Base-by-base conservation (phyloP, 2,329 filamentous ascomycete species). In the Colletotrichum sp. region DNA sequence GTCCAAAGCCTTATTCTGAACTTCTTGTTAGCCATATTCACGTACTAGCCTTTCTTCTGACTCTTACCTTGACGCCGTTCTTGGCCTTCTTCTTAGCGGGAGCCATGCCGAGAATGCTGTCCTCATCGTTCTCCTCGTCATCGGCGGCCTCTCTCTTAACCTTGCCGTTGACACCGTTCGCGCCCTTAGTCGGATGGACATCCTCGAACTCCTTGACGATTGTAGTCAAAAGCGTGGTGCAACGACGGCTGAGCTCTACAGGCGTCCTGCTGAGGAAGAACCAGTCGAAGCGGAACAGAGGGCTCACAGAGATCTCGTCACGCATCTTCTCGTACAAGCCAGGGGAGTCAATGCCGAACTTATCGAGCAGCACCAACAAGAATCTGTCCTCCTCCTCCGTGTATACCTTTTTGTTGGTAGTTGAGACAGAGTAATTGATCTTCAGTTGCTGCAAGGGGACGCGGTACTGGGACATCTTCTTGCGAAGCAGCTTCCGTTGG, bases 381-480 rank as follows among this genome's bases (percentile, higher is more conserved):
- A 99, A 99, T 5, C 97, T 92, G 83, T 99, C 97, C 84, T 99
- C 97, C 83, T 99, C 97, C 83, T 99, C 97, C 0, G 96, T 98
- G 83, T 99, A 99, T 1, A 99, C 96, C 88, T 99, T 99, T 88
- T 99, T 99, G 91, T 99, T 99, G 12, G 97, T 99, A 3, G 97
- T 99, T 8, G 96, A 98, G 32, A 99, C 97, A 0, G 96, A 98
- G 85, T 99, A 99, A 87, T 98, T 98, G 88, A 99, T 96, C 89
- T 98, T 98, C 81, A 99, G 92, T 85, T 99, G 97, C 84, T 99
- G 97, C 18, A 99, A 90, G 28, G 97, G 97, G 66, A 98, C 96
- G n/a, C 97, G 94, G 83, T 98, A 98, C 88, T 97, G 95, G 80
- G 93, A 91, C 91, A 99, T 94, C 91, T 99, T 99, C 91, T 96